Evolutionary conservation across 495 filamentous ascomycete genomes (phyloP), one percentile per base, ranked within the genome.

Genomic region (Talaromyces borbonicus): DNA sequence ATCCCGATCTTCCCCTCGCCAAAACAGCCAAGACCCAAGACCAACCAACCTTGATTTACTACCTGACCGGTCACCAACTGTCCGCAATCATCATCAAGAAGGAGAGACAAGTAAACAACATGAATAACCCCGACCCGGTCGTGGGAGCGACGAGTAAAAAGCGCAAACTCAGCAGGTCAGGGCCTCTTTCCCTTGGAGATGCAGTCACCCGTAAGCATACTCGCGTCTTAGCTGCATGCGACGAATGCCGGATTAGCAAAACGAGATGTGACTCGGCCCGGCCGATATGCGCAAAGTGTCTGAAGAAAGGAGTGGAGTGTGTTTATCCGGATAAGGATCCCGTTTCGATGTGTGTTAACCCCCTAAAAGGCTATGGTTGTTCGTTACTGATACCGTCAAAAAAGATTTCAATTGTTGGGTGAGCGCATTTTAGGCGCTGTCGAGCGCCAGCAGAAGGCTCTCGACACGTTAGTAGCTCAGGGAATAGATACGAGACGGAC

Each of bases 101-200:
- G 32, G 19, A 4, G 19, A 36, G 33, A 8, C n/a, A 36, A 8
- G 15, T 15, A 4, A 36, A 36, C 16, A 9, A 36, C 8, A 36
- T 36, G 33, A 6, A 20, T 3, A 20, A 14, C 33, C n/a, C 33
- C 20, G 33, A 19, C 20, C 15, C 4, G 33, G 11, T 36, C 6
- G 4, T 36, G 7, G 33, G 20, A 7, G 78, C 77, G 1, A 95
- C 88, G 2, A 79, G 88, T 23, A 88, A 89, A 69, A 92, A 90
- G 77, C 83, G 90, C 60, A 90, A 83, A 68, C 96, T 98, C 35
- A 92, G 92, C 14, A 79, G 88, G 49, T 7, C 33, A 14, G 33
- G 15, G 6, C 4, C 33, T 19, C 20, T 15, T 16, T 33, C 31
- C 33, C 33, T 5, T 29, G 11, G 26, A 29, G n/a, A n/a, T n/a